Evolutionary conservation across 2,329 filamentous ascomycete species (phyloP).

Genomic region (Coniochaeta sp.): DNA sequence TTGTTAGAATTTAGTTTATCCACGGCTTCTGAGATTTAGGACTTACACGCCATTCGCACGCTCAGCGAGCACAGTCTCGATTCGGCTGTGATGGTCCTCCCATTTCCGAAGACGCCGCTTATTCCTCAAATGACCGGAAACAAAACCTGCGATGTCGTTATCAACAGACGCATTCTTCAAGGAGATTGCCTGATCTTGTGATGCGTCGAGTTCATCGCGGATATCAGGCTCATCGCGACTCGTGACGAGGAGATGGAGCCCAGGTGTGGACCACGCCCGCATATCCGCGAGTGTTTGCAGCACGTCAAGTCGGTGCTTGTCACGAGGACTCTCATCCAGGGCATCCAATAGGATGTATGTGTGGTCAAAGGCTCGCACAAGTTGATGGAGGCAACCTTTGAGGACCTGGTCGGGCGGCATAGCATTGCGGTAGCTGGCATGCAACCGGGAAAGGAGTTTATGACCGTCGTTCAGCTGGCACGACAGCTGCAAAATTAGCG

Average conservation of each 20-base stretch:
- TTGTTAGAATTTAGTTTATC: constrained; percentile 9
- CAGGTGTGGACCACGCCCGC: constrained; percentile 12
- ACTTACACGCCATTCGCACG: constrained; percentile 23
- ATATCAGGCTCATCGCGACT: constrained; percentile 26
- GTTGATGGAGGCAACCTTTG: constrained; percentile 12
- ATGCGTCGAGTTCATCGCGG: constrained; percentile 9
- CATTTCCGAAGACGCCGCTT: constrained; percentile 15
- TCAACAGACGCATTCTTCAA: constrained; percentile 11
- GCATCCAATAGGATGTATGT: constrained; percentile 29
- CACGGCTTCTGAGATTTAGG: constrained; percentile 8
- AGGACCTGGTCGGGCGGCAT: constrained; percentile 13
- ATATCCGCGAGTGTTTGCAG: constrained; percentile 18
- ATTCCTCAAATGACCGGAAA: constrained; percentile 14
- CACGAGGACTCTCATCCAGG: constrained; percentile 25
- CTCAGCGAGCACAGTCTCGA: constrained; percentile 16
- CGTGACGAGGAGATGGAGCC: constrained; percentile 22
- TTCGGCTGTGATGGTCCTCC: constrained; percentile 15
- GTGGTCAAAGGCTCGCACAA: constrained; percentile 18
- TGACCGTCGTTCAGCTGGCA: constrained; percentile 14
- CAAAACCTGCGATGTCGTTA: constrained; percentile 19
- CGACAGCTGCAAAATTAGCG: constrained; percentile 24
- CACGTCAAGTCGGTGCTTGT: constrained; percentile 14
- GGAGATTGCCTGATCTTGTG: constrained; percentile 11
- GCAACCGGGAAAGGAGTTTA: constrained; percentile 10
- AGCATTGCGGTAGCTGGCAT: constrained; percentile 9